phyloP scores from a whole-genome alignment of 2,329 filamentous ascomycete species.

The Apiospora marii region DNA sequence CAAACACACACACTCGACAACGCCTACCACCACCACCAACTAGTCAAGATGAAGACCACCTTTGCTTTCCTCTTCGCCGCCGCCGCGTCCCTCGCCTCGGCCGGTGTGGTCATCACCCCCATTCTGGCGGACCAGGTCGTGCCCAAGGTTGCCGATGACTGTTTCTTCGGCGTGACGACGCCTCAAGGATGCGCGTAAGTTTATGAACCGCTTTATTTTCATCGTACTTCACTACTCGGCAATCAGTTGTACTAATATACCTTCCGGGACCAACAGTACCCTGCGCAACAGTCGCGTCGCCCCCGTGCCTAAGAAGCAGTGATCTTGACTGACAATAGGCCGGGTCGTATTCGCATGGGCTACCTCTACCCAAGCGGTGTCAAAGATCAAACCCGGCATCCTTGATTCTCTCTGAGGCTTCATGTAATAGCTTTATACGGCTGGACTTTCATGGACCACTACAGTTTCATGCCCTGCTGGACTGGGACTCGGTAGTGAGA shows the following conservation, averaged over 20 bases:
- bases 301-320: constrained; percentile 6
- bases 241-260: not conserved
- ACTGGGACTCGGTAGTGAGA: not conserved
- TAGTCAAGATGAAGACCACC: constrained; percentile 49
- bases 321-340: not conserved
- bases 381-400: not conserved
- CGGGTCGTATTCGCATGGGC: not conserved
- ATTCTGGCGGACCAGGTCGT: constrained; percentile 60
- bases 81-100: constrained; percentile 55
- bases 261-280: not conserved
- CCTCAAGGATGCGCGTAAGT: constrained; percentile 66
- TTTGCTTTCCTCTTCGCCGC: constrained; percentile 51
- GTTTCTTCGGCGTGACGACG: constrained; percentile 63
- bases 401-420: not conserved
- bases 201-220: not conserved
- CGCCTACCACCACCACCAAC: not conserved
- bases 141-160: constrained; percentile 56
- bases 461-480: constrained; percentile 11
- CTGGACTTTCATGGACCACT: not conserved
- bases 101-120: constrained; percentile 64
- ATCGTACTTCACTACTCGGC: too few species aligned
- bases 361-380: not conserved
- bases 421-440: not conserved
- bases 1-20: constrained; percentile 3
- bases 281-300: constrained; percentile 1